phyloP scores from a whole-genome alignment of 345 rosid genomes.

The Eucalyptus curtisii region DNA sequence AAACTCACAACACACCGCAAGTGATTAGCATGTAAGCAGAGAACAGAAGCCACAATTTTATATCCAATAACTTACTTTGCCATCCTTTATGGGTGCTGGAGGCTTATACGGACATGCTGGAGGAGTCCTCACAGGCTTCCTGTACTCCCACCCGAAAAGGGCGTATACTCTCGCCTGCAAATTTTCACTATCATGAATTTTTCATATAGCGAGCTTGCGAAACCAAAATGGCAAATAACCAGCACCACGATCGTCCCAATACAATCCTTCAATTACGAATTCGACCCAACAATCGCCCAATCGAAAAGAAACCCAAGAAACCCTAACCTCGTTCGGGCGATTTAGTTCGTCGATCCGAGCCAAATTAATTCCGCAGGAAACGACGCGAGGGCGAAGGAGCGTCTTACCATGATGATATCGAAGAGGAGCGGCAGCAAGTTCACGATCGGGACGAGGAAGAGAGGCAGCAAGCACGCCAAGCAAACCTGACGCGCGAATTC shows the following conservation, averaged over 20 bases:
- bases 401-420: conserved; percentile 46
- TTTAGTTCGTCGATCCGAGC: not conserved
- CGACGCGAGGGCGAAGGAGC: not conserved
- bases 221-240: not conserved
- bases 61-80: conserved; percentile 24
- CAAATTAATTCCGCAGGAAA: not conserved
- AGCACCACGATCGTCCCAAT: not conserved
- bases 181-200: not conserved
- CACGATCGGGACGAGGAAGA: conserved; percentile 88
- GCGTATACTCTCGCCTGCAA: conserved; percentile 57
- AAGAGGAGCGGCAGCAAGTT: conserved; percentile 66
- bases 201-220: not conserved
- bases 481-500: conserved; percentile 40
- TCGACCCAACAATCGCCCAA: not conserved
- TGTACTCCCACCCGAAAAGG: conserved; percentile 88
- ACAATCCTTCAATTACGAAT: not conserved
- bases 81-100: conserved; percentile 14
- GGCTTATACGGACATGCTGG: conserved; percentile 85
- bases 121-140: conserved; percentile 79
- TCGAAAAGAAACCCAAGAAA: not conserved
- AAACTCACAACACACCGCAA: not conserved
- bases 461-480: conserved; percentile 75
- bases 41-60: not conserved
- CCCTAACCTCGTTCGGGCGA: not conserved
- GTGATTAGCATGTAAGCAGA: not conserved